Evolutionary conservation across 2,329 filamentous ascomycete genomes (phyloP), one percentile per base, ranked within the genome.

Genomic region (Neonectria faginata): DNA sequence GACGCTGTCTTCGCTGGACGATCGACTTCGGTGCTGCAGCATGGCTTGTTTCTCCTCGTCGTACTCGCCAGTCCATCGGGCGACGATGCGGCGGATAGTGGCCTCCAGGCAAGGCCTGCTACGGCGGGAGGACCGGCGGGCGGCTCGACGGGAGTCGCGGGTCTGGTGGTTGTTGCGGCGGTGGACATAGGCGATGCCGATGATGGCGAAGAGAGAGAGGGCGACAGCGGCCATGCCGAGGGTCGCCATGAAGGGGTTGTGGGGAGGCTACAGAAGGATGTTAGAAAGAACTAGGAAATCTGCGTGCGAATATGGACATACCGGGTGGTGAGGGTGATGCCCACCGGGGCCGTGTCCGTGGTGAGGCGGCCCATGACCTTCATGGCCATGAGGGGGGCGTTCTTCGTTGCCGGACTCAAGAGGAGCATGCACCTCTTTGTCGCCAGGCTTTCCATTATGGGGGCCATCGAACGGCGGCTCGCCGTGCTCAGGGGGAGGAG

Each of bases 61-160:
- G 51, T 66, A 67, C 16, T 67, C 62, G 36, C 67, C 70, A 5
- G 63, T 57, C 64, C 74, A 66, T 60, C 77, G 74, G 45, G 71
- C 66, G 42, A 81, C 66, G 20, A 82, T 60, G 31, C 75, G 70
- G 3, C 71, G 59, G 64, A 79, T 73, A 33, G 76, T 69, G 14
- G 71, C 69, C 52, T 73, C 71, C 12, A 71, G 14, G 63, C 62
- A n/a, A 71, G 70, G 14, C 60, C 66, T 68, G 22, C 73, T 70
- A 8, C 70, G 70, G 22, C 67, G 69, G 4, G 75, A 54, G 76
- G 70, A 12, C n/a, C 71, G 74, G 50, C 71, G 72, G 58, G 65
- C 67, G 20, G 65, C 69, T 20, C 71, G 73, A 36, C 70, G 68
- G 16, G 66, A 65, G 42, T 70, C 70, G 25, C 68, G 62, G 47